Evolutionary conservation across 306 rosid genomes (phyloP).

Genomic region (Dryas octopetala): DNA sequence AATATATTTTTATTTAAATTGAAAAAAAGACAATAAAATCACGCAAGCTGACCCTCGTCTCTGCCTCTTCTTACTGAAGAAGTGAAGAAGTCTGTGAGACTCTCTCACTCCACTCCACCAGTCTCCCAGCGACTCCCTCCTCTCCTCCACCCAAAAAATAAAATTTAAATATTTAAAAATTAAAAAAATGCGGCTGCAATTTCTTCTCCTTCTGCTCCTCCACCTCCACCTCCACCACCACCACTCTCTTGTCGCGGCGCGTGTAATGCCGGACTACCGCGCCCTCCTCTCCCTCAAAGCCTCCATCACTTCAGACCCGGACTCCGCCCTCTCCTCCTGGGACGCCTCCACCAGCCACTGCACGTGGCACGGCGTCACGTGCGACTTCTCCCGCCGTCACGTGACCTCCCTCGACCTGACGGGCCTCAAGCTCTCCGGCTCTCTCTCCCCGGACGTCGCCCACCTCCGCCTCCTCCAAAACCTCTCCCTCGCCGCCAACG

Average conservation of each 20-base stretch:
- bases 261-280: slow-evolving; percentile 44
- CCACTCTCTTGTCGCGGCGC: slow-evolving; percentile 20
- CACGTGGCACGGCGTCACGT: slow-evolving; percentile 63
- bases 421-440: slow-evolving; percentile 54
- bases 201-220: slow-evolving; percentile 26
- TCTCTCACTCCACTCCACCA: slow-evolving; percentile 6
- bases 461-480: slow-evolving; percentile 59
- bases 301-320: slow-evolving; percentile 50
- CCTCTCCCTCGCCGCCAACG: slow-evolving; percentile 52
- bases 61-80: not conserved
- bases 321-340: slow-evolving; percentile 65
- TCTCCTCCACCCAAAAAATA: not conserved
- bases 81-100: slow-evolving; percentile 1
- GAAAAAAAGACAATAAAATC: not conserved
- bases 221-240: slow-evolving; percentile 28
- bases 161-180: too few species aligned
- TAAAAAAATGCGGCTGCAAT: slow-evolving; percentile 37
- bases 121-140: not conserved
- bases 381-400: slow-evolving; percentile 60
- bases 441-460: slow-evolving; percentile 48
- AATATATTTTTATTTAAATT: not conserved
- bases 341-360: slow-evolving; percentile 55
- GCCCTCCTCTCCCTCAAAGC: slow-evolving; percentile 68
- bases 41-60: slow-evolving; percentile 5
- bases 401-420: slow-evolving; percentile 65